phyloP scores from a whole-genome alignment of 805 yeast genomes.

The Suhomyces sp. region DNA sequence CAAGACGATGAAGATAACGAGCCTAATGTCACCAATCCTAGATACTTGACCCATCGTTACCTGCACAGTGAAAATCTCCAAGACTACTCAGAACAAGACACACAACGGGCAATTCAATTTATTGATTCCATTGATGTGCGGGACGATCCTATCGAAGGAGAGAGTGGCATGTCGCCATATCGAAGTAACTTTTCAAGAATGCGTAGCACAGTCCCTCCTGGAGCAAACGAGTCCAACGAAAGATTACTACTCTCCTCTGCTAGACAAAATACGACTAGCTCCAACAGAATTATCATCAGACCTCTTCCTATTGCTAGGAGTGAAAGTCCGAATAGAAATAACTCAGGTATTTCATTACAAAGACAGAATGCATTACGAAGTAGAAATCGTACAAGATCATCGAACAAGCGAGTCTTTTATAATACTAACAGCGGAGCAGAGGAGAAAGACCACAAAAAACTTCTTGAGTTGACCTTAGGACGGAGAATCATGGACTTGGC shows the following conservation, averaged over 20 bases:
- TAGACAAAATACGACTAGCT: slow-evolving; percentile 16
- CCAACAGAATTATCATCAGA: slow-evolving; percentile 1
- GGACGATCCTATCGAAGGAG: slow-evolving; percentile 4
- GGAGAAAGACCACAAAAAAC: not conserved
- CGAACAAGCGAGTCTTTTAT: slow-evolving; percentile 3
- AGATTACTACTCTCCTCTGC: slow-evolving; percentile 27
- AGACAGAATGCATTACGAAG: slow-evolving; percentile 34
- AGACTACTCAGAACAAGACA: slow-evolving; percentile 1
- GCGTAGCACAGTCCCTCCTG: not conserved
- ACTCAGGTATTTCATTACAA: slow-evolving; percentile 23
- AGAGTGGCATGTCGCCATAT: not conserved
- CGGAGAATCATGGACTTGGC: not conserved
- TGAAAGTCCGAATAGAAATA: not conserved
- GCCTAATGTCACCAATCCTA: not conserved
- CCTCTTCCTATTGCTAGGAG: not conserved
- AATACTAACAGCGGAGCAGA: not conserved
- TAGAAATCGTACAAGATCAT: not conserved
- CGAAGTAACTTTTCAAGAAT: not conserved
- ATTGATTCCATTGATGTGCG: slow-evolving; percentile 7
- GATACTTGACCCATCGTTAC: not conserved
- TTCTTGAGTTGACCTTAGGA: not conserved
- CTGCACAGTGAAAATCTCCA: not conserved
- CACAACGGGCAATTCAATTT: slow-evolving; percentile 8
- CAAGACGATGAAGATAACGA: not conserved
- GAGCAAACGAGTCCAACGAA: slow-evolving; percentile 3